Percentiles rank a stretch among this genome's conserved stretches.
phyloP scores from a whole-genome alignment of 108 stramenopile genomes.

The Aurantiochytrium sp. region DNA sequence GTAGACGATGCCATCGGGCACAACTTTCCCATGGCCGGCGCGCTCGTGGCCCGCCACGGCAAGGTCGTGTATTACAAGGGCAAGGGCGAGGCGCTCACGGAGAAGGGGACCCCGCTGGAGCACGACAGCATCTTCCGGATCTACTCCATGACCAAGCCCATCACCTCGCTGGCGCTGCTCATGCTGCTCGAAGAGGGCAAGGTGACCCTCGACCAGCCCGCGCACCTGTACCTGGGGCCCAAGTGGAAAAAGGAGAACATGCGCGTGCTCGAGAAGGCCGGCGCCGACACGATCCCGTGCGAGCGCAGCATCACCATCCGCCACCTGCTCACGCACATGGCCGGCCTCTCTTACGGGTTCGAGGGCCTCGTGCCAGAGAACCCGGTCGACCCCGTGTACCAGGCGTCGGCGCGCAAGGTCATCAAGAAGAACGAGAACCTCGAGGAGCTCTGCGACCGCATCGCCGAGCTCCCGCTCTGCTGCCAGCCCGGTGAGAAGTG shows the following conservation, averaged over 20 bases:
- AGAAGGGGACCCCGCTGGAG: not conserved
- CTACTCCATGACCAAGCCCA: conserved; percentile 43
- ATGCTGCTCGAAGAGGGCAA: conserved; percentile 35
- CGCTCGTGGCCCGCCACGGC: not conserved
- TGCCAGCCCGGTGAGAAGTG: conserved; percentile 35
- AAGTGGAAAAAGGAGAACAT: not conserved
- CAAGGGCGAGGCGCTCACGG: not conserved
- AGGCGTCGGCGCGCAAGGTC: not conserved
- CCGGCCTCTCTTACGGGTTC: conserved; percentile 38
- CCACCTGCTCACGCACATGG: conserved; percentile 37
- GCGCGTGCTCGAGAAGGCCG: not conserved
- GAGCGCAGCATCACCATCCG: not conserved
- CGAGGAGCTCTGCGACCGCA: conserved; percentile 11
- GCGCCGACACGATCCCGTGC: conserved; percentile 15
- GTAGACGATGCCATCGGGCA: not conserved
- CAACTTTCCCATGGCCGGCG: not conserved
- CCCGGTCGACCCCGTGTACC: not conserved
- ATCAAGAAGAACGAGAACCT: not conserved
- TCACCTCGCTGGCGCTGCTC: conserved; percentile 35
- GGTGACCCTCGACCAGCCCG: conserved; percentile 32
- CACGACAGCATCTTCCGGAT: conserved; percentile 31
- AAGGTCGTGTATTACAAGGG: conserved; percentile 30
- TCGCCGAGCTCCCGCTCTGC: conserved; percentile 24
- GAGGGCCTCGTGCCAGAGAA: not conserved
- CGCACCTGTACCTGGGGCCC: conserved; percentile 11